Evolutionary conservation across 441 rosid species (phyloP).

Genomic region (Pelargonium cotyledonis): DNA sequence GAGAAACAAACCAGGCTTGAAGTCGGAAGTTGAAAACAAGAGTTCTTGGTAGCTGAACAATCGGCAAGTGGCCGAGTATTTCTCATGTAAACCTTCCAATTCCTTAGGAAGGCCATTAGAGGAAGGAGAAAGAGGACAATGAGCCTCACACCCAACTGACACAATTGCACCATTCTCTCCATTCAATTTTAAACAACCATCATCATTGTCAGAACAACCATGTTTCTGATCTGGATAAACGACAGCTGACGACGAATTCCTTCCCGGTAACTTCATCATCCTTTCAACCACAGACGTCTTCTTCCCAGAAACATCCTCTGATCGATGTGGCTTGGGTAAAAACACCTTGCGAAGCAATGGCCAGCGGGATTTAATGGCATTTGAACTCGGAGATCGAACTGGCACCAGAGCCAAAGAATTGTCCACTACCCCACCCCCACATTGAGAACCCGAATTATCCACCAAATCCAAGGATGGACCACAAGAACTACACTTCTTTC

Average conservation of each 20-base stretch:
- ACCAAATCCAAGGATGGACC: conserved; percentile 18
- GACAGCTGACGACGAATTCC: conserved; percentile 40
- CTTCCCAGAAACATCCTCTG: conserved; percentile 38
- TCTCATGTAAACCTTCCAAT: conserved; percentile 57
- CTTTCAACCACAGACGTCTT: conserved; percentile 37
- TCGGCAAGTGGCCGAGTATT: conserved; percentile 69
- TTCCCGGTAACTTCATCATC: conserved; percentile 40
- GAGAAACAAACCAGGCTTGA: conserved; percentile 49
- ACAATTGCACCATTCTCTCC: conserved; percentile 51
- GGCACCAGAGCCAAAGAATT: conserved; percentile 54
- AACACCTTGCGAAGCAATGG: conserved; percentile 41
- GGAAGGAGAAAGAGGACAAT: conserved; percentile 38
- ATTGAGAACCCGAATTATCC: conserved; percentile 19
- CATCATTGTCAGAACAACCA: conserved; percentile 25
- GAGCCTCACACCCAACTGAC: conserved; percentile 30
- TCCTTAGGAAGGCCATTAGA: conserved; percentile 42
- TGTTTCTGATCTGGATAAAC: conserved; percentile 62
- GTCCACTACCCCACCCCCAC: conserved; percentile 25
- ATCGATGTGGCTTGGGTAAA: conserved; percentile 25
- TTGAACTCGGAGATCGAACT: conserved; percentile 26
- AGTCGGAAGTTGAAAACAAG: conserved; percentile 51
- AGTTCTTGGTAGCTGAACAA: conserved; percentile 76
- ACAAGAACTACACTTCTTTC: conserved; percentile 19
- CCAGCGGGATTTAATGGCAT: conserved; percentile 51
- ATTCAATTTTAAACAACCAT: conserved; percentile 33